Evolutionary conservation across 2,329 filamentous ascomycete species (phyloP).

Genomic region (Pseudocercospora crystallina): DNA sequence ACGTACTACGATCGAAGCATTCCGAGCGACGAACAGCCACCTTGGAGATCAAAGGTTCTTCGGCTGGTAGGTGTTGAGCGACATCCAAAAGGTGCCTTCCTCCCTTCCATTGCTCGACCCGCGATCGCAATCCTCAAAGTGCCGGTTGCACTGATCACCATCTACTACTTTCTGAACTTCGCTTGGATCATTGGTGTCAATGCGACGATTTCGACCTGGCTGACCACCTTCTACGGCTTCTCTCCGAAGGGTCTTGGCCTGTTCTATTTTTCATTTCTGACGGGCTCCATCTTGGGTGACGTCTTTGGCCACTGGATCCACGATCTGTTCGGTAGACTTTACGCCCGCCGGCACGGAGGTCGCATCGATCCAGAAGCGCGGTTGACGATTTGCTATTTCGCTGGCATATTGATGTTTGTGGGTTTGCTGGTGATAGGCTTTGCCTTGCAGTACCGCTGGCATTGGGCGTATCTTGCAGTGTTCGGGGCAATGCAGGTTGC

Average conservation of each 20-base stretch:
- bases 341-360: constrained; percentile 50
- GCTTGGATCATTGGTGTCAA: constrained; percentile 29
- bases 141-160: constrained; percentile 36
- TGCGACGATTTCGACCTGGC: constrained; percentile 26
- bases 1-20: constrained; percentile 51
- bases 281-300: constrained; percentile 56
- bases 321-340: constrained; percentile 49
- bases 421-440: constrained; percentile 56
- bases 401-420: constrained; percentile 50
- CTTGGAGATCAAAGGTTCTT: constrained; percentile 31
- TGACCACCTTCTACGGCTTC: constrained; percentile 40
- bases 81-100: constrained; percentile 34
- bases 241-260: constrained; percentile 51
- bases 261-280: constrained; percentile 60
- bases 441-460: constrained; percentile 48
- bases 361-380: constrained; percentile 59
- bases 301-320: constrained; percentile 57
- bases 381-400: constrained; percentile 50
- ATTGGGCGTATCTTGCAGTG: constrained; percentile 33
- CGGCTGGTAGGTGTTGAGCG: constrained; percentile 38
- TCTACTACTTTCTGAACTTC: constrained; percentile 42
- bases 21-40: constrained; percentile 33
- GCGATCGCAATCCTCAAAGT: constrained; percentile 41
- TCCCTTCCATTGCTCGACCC: constrained; percentile 39
- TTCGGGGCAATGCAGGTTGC: constrained; percentile 58